Evolutionary conservation across 108 stramenopile genomes (phyloP).

Genomic region (Cyclotella distinguenda): DNA sequence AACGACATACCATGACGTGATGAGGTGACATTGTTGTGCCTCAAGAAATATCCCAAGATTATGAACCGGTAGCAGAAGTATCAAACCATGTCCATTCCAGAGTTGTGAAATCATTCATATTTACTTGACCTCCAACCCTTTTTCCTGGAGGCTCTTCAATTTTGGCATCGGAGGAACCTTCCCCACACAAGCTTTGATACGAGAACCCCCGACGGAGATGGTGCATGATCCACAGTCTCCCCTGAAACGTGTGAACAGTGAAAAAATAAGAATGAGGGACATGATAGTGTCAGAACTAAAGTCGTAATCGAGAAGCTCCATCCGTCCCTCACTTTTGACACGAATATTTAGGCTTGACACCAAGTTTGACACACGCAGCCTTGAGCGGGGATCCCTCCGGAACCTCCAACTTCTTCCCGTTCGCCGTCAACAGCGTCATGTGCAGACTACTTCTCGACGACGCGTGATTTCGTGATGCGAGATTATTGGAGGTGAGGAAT

Average conservation of each 20-base stretch:
- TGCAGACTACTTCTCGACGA: constrained; percentile 19
- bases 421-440: constrained; percentile 73
- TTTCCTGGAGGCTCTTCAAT: constrained; percentile 81
- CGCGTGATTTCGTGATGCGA: background rate
- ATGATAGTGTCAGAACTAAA: background rate
- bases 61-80: too few species aligned
- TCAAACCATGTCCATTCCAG: too few species aligned
- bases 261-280: constrained; percentile 7
- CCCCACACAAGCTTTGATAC: constrained; percentile 77
- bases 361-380: constrained; percentile 64
- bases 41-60: too few species aligned
- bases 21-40: too few species aligned
- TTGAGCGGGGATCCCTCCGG: constrained; percentile 67
- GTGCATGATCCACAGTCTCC: constrained; percentile 85
- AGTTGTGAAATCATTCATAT: background rate
- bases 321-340: constrained; percentile 70
- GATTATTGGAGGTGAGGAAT: constrained; percentile 6
- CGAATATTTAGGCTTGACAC: constrained; percentile 80
- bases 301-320: background rate
- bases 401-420: constrained; percentile 72
- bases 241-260: constrained; percentile 26
- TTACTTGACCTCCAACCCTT: constrained; percentile 73
- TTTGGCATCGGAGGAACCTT: constrained; percentile 82
- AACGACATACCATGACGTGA: too few species aligned
- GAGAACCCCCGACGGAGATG: constrained; percentile 70